Conservation (phyloP, 75 land plant species). For the Isoetes taiwanensis region DNA sequence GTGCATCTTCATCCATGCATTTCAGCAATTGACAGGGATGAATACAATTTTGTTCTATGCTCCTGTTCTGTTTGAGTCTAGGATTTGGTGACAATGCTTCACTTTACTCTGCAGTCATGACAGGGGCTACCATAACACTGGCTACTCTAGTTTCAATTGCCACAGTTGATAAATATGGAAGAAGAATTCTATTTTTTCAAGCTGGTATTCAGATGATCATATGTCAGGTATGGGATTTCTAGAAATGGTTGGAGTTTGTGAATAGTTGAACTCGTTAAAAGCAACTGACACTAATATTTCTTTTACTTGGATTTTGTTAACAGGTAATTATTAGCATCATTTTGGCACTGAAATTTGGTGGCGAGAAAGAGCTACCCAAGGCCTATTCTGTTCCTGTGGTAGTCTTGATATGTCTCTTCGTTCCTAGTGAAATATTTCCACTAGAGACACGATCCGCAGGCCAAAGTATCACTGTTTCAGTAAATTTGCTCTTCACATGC, state of each 20-base stretch:
- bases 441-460: conserved; percentile 80
- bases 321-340: conserved; percentile 40
- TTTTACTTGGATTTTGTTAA: too few relatives aligned
- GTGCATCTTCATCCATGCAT: conserved; percentile 59
- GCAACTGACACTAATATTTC: too few relatives aligned
- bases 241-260: too few relatives aligned
- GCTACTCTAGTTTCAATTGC: conserved; percentile 3
- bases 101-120: conserved; percentile 26
- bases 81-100: conserved; percentile 31
- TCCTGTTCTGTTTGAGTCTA: conserved; percentile 74
- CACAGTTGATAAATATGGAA: neutral
- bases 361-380: conserved; percentile 27
- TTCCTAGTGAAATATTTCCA: conserved; percentile 42
- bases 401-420: conserved; percentile 40
- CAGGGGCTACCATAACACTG: conserved; percentile 7
- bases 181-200: neutral
- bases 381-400: conserved; percentile 32
- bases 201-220: neutral
- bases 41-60: conserved; percentile 86
- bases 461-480: conserved; percentile 74
- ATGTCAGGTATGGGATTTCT: conserved; percentile 6
- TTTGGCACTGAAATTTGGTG: conserved; percentile 40
- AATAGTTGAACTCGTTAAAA: too few relatives aligned
- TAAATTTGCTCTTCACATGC: conserved; percentile 74
- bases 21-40: conserved; percentile 83